These are phyloP conservation scores for Populus hybrid DNA, from an alignment of 441 rosid genomes.

Conservation along the genomic window DNA sequence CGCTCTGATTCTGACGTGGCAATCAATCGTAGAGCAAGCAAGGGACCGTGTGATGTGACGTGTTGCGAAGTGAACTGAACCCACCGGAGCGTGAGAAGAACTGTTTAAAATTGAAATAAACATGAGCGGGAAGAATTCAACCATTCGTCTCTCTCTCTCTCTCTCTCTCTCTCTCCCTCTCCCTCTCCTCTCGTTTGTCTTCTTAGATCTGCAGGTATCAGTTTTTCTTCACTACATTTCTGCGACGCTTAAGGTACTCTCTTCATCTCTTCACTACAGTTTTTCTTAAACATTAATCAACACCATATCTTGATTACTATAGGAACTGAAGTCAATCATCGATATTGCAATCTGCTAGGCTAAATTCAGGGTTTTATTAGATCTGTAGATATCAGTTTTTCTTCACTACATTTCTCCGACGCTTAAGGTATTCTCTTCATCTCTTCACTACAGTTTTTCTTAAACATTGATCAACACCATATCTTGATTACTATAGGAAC, in stretches of 20 bases:
- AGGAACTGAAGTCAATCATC: neutral
- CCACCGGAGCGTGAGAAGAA: neutral
- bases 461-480: neutral
- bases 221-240: neutral
- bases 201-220: neutral
- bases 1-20: neutral
- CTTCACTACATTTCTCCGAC: neutral
- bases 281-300: neutral
- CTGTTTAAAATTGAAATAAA: neutral
- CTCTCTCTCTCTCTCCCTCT: neutral
- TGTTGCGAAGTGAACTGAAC: neutral
- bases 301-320: neutral
- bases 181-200: neutral
- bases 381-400: neutral
- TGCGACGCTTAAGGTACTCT: conserved; percentile 7
- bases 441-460: neutral
- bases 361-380: neutral
- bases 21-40: neutral
- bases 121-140: conserved; percentile 13
- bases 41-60: neutral
- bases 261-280: neutral
- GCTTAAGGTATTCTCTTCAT: conserved; percentile 5
- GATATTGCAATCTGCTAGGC: neutral
- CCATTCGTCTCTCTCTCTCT: neutral
- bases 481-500: neutral